Conservation (phyloP, 192 early-diverging fungal genomes). For the Rhizoclosmatium globosum region DNA sequence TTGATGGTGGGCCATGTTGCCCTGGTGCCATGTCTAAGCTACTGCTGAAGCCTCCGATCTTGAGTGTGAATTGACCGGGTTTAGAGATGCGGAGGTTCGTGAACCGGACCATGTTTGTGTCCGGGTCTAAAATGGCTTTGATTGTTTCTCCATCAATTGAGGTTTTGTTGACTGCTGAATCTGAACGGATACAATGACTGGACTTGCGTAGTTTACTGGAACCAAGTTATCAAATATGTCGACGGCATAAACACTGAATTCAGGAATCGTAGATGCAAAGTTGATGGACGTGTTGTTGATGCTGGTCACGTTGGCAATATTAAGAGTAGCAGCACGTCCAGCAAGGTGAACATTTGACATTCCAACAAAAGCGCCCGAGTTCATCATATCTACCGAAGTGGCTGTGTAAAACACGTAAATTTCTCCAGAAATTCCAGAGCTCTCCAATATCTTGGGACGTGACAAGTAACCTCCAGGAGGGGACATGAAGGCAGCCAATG, state of each 20-base stretch:
- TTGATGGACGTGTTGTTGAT: conserved; percentile 8
- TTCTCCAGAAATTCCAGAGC: background rate
- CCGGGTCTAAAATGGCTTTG: conserved; percentile 11
- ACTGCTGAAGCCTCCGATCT: background rate
- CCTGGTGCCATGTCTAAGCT: conserved; percentile 1
- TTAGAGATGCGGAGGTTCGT: background rate
- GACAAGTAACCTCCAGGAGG: background rate
- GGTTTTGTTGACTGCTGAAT: background rate
- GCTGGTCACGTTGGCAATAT: background rate
- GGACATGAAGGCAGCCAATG: background rate
- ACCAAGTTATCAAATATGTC: conserved; percentile 8
- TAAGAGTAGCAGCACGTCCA: background rate
- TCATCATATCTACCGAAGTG: background rate
- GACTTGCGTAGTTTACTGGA: background rate
- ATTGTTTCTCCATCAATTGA: conserved; percentile 9
- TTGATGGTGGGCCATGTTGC: background rate
- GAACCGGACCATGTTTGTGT: background rate
- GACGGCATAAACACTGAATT: background rate
- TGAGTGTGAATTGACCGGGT: background rate
- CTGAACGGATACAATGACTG: conserved; percentile 16
- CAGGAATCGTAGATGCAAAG: conserved; percentile 12
- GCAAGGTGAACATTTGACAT: background rate
- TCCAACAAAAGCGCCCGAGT: background rate
- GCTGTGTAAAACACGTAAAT: conserved; percentile 3
- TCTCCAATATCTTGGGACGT: background rate